phyloP scores from a whole-genome alignment of 1,139 yeast genomes.

The Meyerozyma sp. region DNA sequence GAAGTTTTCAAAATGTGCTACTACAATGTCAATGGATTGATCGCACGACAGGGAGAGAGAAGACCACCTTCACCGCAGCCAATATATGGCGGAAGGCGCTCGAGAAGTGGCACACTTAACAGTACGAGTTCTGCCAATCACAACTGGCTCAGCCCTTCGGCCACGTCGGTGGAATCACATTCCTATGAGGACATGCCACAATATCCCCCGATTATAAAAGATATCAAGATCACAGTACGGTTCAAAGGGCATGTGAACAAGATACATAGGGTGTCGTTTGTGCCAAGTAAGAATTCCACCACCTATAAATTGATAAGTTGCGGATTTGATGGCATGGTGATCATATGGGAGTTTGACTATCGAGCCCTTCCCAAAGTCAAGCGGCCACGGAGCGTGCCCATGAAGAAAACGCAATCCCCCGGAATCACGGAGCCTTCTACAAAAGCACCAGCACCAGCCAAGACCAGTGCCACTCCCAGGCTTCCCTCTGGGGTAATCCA shows the following conservation, averaged over 20 bases:
- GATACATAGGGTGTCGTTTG: conserved; percentile 26
- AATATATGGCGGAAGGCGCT: conserved; percentile 21
- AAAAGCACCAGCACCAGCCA: background rate
- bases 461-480: conserved; percentile 1
- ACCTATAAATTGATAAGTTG: conserved; percentile 58
- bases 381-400: conserved; percentile 6
- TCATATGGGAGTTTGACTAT: conserved; percentile 73
- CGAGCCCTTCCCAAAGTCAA: conserved; percentile 49
- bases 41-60: conserved; percentile 10
- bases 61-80: conserved; percentile 11
- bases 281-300: conserved; percentile 20
- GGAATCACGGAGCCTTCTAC: conserved; percentile 3
- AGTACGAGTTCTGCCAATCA: conserved; percentile 18
- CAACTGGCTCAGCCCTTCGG: conserved; percentile 5
- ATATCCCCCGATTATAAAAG: conserved; percentile 24
- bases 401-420: background rate
- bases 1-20: conserved; percentile 47
- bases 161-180: conserved; percentile 12
- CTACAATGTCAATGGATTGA: conserved; percentile 31
- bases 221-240: conserved; percentile 40
- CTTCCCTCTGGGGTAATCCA: conserved; percentile 1
- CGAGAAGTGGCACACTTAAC: conserved; percentile 36
- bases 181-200: conserved; percentile 14
- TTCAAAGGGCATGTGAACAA: conserved; percentile 69
- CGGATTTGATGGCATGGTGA: conserved; percentile 65